Evolutionary conservation across 768 basidiomycete species (phyloP), one percentile per base, ranked within the genome.

Genomic region (Lactarius pseudohatsudake): DNA sequence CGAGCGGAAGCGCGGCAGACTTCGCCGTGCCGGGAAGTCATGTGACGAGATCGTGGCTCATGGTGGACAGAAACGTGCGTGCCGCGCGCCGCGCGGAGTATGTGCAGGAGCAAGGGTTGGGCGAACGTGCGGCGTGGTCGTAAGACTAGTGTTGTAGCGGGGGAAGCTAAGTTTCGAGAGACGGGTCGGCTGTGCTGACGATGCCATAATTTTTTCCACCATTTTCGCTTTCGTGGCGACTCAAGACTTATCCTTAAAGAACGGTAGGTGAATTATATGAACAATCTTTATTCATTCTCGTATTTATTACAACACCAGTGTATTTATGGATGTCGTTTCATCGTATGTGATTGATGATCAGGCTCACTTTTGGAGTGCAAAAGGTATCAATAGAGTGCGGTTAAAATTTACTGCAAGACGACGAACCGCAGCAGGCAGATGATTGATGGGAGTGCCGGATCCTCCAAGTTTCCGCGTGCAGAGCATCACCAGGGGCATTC

Each of bases 201-300:
- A 55, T 68, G 64, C 38, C 64, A 68, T 60, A 68, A 68, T 63
- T 69, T 69, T 67, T 69, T 69, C 65, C 68, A 41, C 2, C 10
- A 16, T n/a, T 47, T 18, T 69, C 57, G 68, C 65, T 67, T 67
- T 68, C 59, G 64, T 50, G 53, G 64, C 67, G 64, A 68, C 10
- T 2, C 22, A 5, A 40, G 26, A 36, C 36, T 2, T 9, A 15
- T 22, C 20, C 20, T 38, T 26, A 15, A 22, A 50, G 50, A 50
- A 28, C 15, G 47, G 47, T 13, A 53, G 26, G 50, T 11, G 13
- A 53, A 26, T 18, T 41, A 26, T 41, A 40, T 18, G 22, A 50
- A 47, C 45, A 47, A 50, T 50, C 1, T 50, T 13, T 11, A 50
- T 50, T 50, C 11, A 50, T 5, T 5, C 13, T 11, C 22, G 11